These are phyloP conservation scores for Volvox carteri DNA, from an alignment of 163 green algal species.

Conservation along the genomic window DNA sequence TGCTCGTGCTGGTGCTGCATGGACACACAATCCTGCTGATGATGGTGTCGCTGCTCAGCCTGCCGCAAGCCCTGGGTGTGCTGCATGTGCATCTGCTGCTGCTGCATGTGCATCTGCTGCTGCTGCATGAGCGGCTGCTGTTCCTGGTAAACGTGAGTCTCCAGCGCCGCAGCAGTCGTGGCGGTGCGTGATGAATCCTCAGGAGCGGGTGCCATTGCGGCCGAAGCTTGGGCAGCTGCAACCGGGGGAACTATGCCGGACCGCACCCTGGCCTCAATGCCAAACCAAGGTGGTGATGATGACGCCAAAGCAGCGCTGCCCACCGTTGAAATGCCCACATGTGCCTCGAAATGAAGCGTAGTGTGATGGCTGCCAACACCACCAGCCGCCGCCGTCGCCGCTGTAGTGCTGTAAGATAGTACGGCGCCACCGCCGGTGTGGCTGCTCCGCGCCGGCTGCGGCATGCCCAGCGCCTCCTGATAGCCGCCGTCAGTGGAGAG, in stretches of 20 bases:
- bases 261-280: not conserved
- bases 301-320: not conserved
- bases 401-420: not conserved
- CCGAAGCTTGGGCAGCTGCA: not conserved
- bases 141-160: not conserved
- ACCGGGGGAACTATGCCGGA: too few relatives aligned
- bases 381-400: not conserved
- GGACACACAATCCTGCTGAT: too few relatives aligned
- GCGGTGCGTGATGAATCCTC: too few relatives aligned
- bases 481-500: not conserved
- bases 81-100: not conserved
- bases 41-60: too few relatives aligned
- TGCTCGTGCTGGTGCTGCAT: not conserved
- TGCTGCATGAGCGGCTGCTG: not conserved
- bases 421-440: not conserved
- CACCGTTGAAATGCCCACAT: not conserved
- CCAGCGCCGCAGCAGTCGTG: not conserved
- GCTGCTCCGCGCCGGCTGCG: not conserved
- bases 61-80: too few relatives aligned
- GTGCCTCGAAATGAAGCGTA: not conserved
- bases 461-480: not conserved
- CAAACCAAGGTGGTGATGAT: not conserved
- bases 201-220: not conserved
- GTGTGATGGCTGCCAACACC: not conserved
- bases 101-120: slow-evolving; percentile 17